Evolutionary conservation across 2,329 filamentous ascomycete genomes (phyloP), one percentile per base, ranked within the genome.

Genomic region (Alternaria panax): DNA sequence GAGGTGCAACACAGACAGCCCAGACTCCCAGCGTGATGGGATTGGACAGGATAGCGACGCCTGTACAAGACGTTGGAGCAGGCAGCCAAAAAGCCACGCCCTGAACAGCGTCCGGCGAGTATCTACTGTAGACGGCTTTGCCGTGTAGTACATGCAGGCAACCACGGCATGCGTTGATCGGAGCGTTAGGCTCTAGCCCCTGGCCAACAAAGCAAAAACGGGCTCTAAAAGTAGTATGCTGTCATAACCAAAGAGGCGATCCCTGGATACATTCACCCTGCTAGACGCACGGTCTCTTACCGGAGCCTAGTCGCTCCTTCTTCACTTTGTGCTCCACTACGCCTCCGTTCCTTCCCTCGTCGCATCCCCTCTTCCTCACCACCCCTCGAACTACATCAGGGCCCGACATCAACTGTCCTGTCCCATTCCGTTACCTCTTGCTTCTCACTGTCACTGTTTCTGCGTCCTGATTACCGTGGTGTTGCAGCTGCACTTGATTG

Each of bases 211-310:
- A 63, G 63, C 63, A 66, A 63, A 60, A 62, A 63, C 61, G 57
- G 60, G 62, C 62, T 69, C 70, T 71, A 74, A 73, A 72, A 71
- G 68, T 75, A 75, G 73, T 63, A 72, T 75, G 71, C 61, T 69
- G 71, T 75, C 74, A 72, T 75, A 60, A 46, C 57, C 64, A 62
- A 57, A 63, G 64, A 45, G 62, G 63, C 46, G 57, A 74, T 75
- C 71, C 71, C 70, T 74, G 71, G 67, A 70, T 64, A 72, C 71
- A 71, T 76, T 76, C 73, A 75, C 72, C 64, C 63, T 69, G 61
- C 65, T 46, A 64, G 14, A 62, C 64, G 73, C 75, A 75, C 73
- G 69, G 72, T 59, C 68, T 62, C 65, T 61, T 68, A 62, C 64
- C 58, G 68, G 68, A 65, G 63, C 65, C 71, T 71, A 72, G 69